Evolutionary conservation across 768 basidiomycete genomes (phyloP).

Genomic region (Hydnum rufescens): DNA sequence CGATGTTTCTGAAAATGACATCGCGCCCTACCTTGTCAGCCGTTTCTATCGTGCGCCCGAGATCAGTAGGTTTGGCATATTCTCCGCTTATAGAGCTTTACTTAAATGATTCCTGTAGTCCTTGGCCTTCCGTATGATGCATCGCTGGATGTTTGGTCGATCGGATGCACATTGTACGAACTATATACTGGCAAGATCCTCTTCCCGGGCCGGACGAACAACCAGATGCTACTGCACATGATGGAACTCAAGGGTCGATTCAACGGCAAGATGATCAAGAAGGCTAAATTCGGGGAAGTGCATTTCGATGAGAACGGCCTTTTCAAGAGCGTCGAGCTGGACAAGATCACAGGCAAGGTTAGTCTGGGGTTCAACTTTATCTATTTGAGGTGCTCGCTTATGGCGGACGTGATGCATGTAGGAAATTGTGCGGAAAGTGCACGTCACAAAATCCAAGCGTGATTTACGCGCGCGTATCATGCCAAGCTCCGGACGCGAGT

Average conservation of each 20-base stretch:
- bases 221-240: slow-evolving; percentile 93
- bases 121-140: slow-evolving; percentile 91
- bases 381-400: neutral
- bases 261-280: slow-evolving; percentile 86
- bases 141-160: slow-evolving; percentile 87
- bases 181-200: slow-evolving; percentile 93
- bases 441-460: slow-evolving; percentile 60
- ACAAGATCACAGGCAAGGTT: slow-evolving; percentile 67
- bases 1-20: slow-evolving; percentile 86
- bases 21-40: slow-evolving; percentile 94
- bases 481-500: slow-evolving; percentile 55
- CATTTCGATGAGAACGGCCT: slow-evolving; percentile 89
- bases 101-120: slow-evolving; percentile 29
- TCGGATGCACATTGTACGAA: slow-evolving; percentile 94
- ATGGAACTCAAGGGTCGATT: slow-evolving; percentile 96
- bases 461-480: slow-evolving; percentile 70
- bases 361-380: no score
- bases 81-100: slow-evolving; percentile 5
- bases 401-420: slow-evolving; percentile 18
- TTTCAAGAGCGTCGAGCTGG: slow-evolving; percentile 61
- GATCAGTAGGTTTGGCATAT: slow-evolving; percentile 50
- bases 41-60: slow-evolving; percentile 97
- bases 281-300: slow-evolving; percentile 73
- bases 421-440: slow-evolving; percentile 66
- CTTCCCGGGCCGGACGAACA: slow-evolving; percentile 90